Base-by-base conservation (phyloP, 2,329 filamentous ascomycete species). In the Aureobasidium sp. region DNA sequence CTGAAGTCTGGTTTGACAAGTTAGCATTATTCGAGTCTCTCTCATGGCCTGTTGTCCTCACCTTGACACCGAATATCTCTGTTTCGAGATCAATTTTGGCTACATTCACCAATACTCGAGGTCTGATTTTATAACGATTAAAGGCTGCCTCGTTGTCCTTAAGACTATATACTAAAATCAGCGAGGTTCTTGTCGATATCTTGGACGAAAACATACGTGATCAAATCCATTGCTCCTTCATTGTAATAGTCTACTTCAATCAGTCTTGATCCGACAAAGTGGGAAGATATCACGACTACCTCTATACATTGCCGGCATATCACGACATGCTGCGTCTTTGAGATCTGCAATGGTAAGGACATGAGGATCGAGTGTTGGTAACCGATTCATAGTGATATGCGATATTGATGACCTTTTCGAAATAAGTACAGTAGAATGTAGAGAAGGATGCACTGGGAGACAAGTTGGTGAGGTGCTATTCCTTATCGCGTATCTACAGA, bases 101-200 rank as follows among this genome's bases (percentile, higher is more conserved):
- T 10, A 77, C 71, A 58, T 77, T 72, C 20, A 67, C 43, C n/a
- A 76, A 64, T 1, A 76, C 71, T 43, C 75, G 69, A 43, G 60
- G 38, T 66, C 71, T 50, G 65, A 69, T 78, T 56, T 78, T 74
- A 40, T 78, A 70, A 0, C 74, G 71, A 65, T 82, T 77, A 70
- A 79, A 87, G 3, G 84, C 83, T 1, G 76, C 77, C 65, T 82
- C 78, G 54, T 87, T 87, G 42, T 67, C 66, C 23, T 40, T 53
- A n/a, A 67, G 62, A 18, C 66, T 67, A 20, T 47, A 15, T 2
- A 48, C 13, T 11, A 8, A 20, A 1, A 47, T 60, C 4, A 61
- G 31, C 45, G 25, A 42, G 42, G 3, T 40, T 27, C 1, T 36
- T 27, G 6, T 25, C 4, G 11, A 47, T 27, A 11, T 29, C 23